phyloP scores from a whole-genome alignment of 2,329 filamentous ascomycete species.

The Phaeosphaeriaceae sp. region DNA sequence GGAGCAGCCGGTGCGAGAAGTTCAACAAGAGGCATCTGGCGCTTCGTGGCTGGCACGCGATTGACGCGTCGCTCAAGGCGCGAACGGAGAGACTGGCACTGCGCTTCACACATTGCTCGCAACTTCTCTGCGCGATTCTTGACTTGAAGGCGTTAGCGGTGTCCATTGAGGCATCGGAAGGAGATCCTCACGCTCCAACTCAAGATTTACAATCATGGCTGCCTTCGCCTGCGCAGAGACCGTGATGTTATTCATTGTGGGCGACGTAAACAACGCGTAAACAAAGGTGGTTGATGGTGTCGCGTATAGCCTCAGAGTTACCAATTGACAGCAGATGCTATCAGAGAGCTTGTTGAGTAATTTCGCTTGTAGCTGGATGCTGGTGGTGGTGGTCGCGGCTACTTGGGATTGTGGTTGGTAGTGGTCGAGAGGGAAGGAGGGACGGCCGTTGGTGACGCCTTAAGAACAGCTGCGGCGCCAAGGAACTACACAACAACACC shows the following conservation, averaged over 20 bases:
- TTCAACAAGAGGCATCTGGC: conserved; percentile 83
- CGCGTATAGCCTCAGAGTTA: background rate
- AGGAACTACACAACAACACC: background rate
- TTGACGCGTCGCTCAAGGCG: conserved; percentile 94
- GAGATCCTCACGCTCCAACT: conserved; percentile 36
- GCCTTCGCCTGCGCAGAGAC: conserved; percentile 45
- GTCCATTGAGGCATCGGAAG: conserved; percentile 15
- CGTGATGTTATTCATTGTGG: conserved; percentile 27
- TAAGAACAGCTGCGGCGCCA: conserved; percentile 9
- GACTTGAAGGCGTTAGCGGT: conserved; percentile 60
- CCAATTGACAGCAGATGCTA: conserved; percentile 1
- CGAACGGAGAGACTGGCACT: conserved; percentile 84
- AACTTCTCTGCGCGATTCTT: conserved; percentile 87
- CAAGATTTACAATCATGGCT: conserved; percentile 39
- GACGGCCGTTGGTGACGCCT: conserved; percentile 4
- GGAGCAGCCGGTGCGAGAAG: conserved; percentile 59
- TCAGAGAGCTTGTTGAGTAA: background rate
- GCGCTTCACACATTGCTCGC: conserved; percentile 85
- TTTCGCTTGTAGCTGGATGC: conserved; percentile 7
- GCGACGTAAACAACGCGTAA: conserved; percentile 26
- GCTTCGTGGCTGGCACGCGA: conserved; percentile 80
- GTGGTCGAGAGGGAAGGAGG: conserved; percentile 22
- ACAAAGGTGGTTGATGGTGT: conserved; percentile 6
- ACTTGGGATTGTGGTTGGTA: conserved; percentile 18
- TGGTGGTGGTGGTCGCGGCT: conserved; percentile 21